Percentiles rank a stretch among this genome's conserved stretches.
Conservation (phyloP, 441 rosid species). For the Monsonia emarginata region DNA sequence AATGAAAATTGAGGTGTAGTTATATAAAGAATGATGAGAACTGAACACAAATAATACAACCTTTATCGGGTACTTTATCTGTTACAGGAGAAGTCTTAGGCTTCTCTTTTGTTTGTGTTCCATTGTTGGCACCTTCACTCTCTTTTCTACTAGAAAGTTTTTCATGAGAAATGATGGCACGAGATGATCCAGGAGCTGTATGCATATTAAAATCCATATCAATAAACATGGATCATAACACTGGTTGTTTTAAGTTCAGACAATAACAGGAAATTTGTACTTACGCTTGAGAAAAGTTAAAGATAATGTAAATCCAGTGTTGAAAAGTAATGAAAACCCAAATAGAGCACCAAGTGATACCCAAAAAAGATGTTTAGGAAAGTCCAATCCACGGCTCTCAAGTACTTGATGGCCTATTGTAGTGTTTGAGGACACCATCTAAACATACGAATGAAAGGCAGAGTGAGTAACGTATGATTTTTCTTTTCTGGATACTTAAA, state of each 20-base stretch:
- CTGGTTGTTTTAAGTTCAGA: not conserved
- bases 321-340: constrained; percentile 43
- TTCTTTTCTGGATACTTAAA: no score
- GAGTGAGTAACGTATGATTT: not conserved
- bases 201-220: not conserved
- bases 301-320: constrained; percentile 42
- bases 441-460: not conserved
- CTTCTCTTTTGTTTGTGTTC: constrained; percentile 10
- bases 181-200: constrained; percentile 52
- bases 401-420: constrained; percentile 38
- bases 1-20: not conserved
- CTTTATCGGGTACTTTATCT: constrained; percentile 12
- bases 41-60: constrained; percentile 1
- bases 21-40: not conserved
- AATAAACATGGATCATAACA: not conserved
- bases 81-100: not conserved
- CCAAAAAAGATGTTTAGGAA: constrained; percentile 43
- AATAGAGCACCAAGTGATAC: constrained; percentile 42
- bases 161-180: constrained; percentile 35
- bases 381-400: constrained; percentile 45
- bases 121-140: constrained; percentile 11
- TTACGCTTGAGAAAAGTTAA: constrained; percentile 43
- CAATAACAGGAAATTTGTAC: constrained; percentile 6
- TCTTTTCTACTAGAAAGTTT: constrained; percentile 19
- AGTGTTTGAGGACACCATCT: constrained; percentile 26